Evolutionary conservation across 148 eudicot genomes (phyloP).

Genomic region (Chenopodium formosanum): DNA sequence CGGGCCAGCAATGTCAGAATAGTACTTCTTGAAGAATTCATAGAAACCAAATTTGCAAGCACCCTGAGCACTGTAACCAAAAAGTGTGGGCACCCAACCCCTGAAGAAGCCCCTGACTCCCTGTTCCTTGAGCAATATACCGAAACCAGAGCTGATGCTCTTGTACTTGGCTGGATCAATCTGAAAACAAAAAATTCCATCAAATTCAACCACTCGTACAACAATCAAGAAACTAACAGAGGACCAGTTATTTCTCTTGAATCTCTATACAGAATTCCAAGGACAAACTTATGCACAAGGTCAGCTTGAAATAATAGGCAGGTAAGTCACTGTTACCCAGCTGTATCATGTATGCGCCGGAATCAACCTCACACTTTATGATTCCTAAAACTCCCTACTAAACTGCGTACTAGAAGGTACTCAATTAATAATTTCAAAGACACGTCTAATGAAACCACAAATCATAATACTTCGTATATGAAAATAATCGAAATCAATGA

Average conservation of each 20-base stretch:
- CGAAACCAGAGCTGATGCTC: slow-evolving; percentile 85
- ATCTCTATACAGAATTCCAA: background rate
- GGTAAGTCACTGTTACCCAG: background rate
- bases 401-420: background rate
- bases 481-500: background rate
- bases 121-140: slow-evolving; percentile 75
- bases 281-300: background rate
- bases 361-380: background rate
- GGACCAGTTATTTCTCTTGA: background rate
- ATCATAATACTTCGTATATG: background rate
- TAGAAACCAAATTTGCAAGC: slow-evolving; percentile 93
- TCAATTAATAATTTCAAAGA: background rate
- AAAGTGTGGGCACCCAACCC: slow-evolving; percentile 94
- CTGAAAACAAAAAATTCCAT: slow-evolving; percentile 29
- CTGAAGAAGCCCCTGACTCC: slow-evolving; percentile 82
- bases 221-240: background rate
- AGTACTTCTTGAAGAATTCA: slow-evolving; percentile 89
- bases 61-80: slow-evolving; percentile 98
- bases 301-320: background rate
- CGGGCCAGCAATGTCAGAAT: slow-evolving; percentile 86
- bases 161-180: slow-evolving; percentile 89
- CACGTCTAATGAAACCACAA: background rate
- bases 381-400: too few relatives aligned
- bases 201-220: background rate
- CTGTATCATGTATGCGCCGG: background rate